These are phyloP conservation scores for Hura crepitans DNA, from an alignment of 441 rosid genomes.

Conservation along the genomic window DNA sequence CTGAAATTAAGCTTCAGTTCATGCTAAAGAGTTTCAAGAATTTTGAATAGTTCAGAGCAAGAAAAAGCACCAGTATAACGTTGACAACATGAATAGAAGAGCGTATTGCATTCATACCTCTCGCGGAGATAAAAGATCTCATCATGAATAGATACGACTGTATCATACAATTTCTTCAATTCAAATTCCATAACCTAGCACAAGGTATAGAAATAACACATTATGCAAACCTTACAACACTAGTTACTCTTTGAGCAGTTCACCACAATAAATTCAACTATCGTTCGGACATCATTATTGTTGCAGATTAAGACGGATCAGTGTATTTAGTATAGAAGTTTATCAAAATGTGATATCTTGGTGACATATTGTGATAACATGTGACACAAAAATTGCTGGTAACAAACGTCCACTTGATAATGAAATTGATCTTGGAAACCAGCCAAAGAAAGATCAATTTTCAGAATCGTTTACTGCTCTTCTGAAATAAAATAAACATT, in stretches of 20 bases:
- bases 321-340: not conserved
- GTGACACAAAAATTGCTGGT: not conserved
- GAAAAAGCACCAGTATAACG: too few species aligned
- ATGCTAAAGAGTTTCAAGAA: not conserved
- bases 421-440: not conserved
- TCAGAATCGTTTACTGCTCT: too few species aligned
- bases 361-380: not conserved
- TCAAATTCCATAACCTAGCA: constrained; percentile 62
- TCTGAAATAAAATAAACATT: not conserved
- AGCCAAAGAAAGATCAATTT: too few species aligned
- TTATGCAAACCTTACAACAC: not conserved
- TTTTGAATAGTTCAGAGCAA: too few species aligned
- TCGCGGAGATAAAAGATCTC: constrained; percentile 82
- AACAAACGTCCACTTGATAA: not conserved
- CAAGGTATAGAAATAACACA: constrained; percentile 6
- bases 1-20: not conserved
- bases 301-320: not conserved
- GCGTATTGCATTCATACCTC: constrained; percentile 39
- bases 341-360: not conserved
- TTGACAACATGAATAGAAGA: too few species aligned
- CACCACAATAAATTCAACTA: not conserved
- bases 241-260: too few species aligned
- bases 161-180: constrained; percentile 60
- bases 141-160: constrained; percentile 55
- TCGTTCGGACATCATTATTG: not conserved